phyloP scores from a whole-genome alignment of 1,139 yeast species.

The Hyphopichia wangnamkhiaoensis region DNA sequence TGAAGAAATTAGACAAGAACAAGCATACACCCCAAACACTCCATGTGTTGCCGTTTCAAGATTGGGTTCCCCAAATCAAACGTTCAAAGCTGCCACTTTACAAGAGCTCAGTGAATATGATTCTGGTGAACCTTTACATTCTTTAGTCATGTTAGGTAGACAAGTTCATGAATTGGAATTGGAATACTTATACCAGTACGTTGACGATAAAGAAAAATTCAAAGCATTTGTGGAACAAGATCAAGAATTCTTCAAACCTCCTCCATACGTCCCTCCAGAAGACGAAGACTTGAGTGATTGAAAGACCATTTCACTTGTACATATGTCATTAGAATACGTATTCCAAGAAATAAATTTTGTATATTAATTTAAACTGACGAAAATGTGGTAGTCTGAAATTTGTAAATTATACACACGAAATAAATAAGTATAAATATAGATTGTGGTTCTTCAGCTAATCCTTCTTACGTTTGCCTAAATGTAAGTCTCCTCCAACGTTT shows the following conservation, averaged over 20 bases:
- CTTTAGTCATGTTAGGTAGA: conserved; percentile 87
- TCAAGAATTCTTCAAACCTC: conserved; percentile 72
- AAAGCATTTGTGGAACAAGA: conserved; percentile 62
- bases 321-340: background rate
- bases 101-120: conserved; percentile 75
- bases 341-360: background rate
- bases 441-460: conserved; percentile 14
- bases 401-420: background rate
- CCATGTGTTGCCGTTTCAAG: conserved; percentile 94
- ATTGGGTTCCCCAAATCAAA: conserved; percentile 82
- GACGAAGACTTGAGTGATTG: conserved; percentile 25
- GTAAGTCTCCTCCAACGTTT: conserved; percentile 27
- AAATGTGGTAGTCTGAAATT: too few relatives aligned
- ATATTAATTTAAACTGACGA: too few relatives aligned
- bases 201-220: conserved; percentile 64
- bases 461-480: conserved; percentile 14
- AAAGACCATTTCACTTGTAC: background rate
- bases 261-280: conserved; percentile 46
- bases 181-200: conserved; percentile 79
- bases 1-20: conserved; percentile 72
- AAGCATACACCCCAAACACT: conserved; percentile 79
- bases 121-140: conserved; percentile 92
- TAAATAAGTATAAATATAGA: background rate
- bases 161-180: conserved; percentile 92
- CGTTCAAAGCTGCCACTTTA: conserved; percentile 83